A percentile compares a stretch with the other conserved stretches of the same genome.
phyloP scores from a whole-genome alignment of 2,329 filamentous ascomycete species.

The Botryotinia calthae region DNA sequence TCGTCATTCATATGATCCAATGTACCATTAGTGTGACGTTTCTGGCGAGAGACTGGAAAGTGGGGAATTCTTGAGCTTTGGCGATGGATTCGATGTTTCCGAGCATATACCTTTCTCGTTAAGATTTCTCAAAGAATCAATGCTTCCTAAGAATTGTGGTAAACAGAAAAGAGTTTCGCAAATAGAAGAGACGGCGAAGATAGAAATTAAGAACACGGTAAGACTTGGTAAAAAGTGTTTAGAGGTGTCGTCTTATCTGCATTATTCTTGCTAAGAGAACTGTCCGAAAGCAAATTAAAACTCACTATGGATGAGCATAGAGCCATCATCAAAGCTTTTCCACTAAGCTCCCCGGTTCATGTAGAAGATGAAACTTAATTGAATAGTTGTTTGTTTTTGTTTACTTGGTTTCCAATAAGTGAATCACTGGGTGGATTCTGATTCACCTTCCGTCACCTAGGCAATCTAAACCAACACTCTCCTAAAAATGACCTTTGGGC shows the following conservation, averaged over 20 bases:
- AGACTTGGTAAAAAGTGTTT: not conserved
- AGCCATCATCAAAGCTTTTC: not conserved
- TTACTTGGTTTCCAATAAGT: not conserved
- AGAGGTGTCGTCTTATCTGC: not conserved
- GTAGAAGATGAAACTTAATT: not conserved
- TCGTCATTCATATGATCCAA: not conserved
- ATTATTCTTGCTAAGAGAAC: not conserved
- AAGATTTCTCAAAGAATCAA: not conserved
- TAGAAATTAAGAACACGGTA: not conserved
- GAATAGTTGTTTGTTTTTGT: not conserved
- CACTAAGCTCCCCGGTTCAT: not conserved
- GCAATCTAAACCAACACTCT: not conserved
- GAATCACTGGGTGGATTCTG: not conserved
- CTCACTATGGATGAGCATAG: fast-evolving
- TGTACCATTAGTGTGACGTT: not conserved
- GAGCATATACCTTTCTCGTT: not conserved
- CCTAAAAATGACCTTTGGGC: not conserved
- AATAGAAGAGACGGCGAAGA: not conserved
- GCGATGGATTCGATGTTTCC: not conserved
- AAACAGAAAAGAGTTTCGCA: not conserved
- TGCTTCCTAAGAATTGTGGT: not conserved
- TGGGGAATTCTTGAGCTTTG: not conserved
- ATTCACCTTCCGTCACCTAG: not conserved
- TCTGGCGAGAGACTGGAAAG: not conserved
- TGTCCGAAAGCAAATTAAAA: not conserved